Base-by-base conservation (phyloP, 805 yeast species). In the Ogataea kodamae region DNA sequence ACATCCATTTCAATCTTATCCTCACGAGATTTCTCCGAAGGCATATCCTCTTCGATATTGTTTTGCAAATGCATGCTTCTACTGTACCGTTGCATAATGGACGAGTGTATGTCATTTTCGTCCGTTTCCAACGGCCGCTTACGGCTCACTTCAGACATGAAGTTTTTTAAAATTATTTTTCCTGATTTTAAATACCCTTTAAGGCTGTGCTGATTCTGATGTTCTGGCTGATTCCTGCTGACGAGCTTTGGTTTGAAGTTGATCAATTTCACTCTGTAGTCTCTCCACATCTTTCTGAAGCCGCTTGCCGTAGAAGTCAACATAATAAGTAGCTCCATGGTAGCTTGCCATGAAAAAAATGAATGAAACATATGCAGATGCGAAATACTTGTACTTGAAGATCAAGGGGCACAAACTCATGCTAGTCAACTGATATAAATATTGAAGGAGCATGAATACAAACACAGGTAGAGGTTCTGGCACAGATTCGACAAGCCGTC, bases 281-380 rank as follows among this genome's bases (percentile, higher is more conserved):
- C 75, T 74, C 16, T 66, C 61, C 15, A 90, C 88, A 56, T 92
- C 96, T 50, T 81, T 85, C 52, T 88, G 95, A 52, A 88, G 79
- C 45, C 89, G 74, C 55, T 79, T 82, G 13, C 97, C 97, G 61
- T 88, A 92, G 31, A 81, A 81, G 50, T 90, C 97, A 37, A 92
- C 71, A 57, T 90, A 90, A 55, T 86, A 90, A 1, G 95, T 86
- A 2, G 97, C 98, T 18, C 98, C 98, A 46, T 92, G 89, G 56
- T 81, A 87, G 25, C 88, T 69, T 2, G 97, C 94, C 56, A 76
- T 71, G 28, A 78, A 57, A 48, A 89, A 88, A n/a, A 90, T 85
- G 31, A 72, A 68, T 2, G 75, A 60, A 43, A 90, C 69, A 52
- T 88, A 89, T 1, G 68, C 45, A 1, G 80, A 74, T 16, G 92